Evolutionary conservation across 257 asterid genomes (phyloP), one percentile per base, ranked within the genome.

Genomic region (Craterostigma plantagineum): DNA sequence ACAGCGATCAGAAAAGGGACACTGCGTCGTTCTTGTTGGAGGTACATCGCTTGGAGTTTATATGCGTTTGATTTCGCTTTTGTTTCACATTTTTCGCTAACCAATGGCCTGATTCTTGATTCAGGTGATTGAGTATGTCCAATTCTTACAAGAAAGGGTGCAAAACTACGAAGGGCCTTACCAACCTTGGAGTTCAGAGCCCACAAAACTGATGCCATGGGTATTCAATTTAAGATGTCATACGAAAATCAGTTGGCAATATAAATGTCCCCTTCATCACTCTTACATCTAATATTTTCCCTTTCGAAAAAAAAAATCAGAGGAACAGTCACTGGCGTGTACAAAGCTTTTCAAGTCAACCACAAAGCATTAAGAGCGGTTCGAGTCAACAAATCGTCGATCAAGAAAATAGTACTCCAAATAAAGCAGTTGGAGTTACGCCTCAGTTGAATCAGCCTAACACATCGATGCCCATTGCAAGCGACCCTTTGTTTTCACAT

Each of bases 121-220:
- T 69, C 77, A 85, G 96, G 91, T 85, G 66, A 77, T 85, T 57
- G 77, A 85, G 38, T 81, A 85, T 35, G 92, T 85, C 13, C 91
- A 81, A 33, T 72, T 48, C 65, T 63, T 85, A 59, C 83, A 81
- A 52, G 96, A 85, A 50, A 77, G 71, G 77, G 73, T 77, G 35
- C 78, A 81, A 30, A 81, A 70, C 57, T 63, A 77, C 50, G 96
- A 85, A 61, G 94, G 91, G 17, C 56, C 94, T 0, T 75, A 66
- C 61, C 96, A 81, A 57, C 59, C 77, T 47, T 81, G 91, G 96
- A 67, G 64, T 55, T 70, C 92, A 15, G 96, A 85, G 65, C 82
- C 94, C 45, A 75, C 85, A 49, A 85, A 85, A 66, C 71, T 81
- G 65, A 75, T 77, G 92, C 94, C 96, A 50, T 86, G 96, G 96